phyloP scores from a whole-genome alignment of 306 rosid genomes.

The Ormosia semicastrata region DNA sequence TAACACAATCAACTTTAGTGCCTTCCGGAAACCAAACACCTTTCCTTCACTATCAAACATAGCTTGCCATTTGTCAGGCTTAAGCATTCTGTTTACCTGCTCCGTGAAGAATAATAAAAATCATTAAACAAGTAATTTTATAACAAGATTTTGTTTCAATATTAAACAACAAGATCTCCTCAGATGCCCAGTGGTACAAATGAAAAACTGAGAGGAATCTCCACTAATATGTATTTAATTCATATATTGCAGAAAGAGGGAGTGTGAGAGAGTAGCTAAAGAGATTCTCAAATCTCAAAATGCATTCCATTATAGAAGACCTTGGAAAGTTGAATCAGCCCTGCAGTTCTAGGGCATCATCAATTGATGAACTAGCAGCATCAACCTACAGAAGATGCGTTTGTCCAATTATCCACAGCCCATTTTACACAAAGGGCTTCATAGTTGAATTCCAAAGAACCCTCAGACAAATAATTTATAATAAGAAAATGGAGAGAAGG shows the following conservation, averaged over 20 bases:
- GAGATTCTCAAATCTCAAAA: background rate
- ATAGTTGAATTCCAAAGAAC: background rate
- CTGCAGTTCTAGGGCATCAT: background rate
- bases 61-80: slow-evolving; percentile 86
- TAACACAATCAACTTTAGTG: slow-evolving; percentile 72
- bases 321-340: background rate
- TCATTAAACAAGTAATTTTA: slow-evolving; percentile 12
- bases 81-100: slow-evolving; percentile 86
- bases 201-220: background rate
- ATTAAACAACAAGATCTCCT: slow-evolving; percentile 7
- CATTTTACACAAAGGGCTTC: background rate
- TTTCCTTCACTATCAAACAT: slow-evolving; percentile 82
- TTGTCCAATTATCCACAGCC: background rate
- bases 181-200: background rate
- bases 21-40: slow-evolving; percentile 73
- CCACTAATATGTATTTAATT: background rate
- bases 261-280: background rate
- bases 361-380: slow-evolving; percentile 14
- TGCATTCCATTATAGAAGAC: background rate
- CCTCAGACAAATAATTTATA: background rate
- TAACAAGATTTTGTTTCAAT: background rate
- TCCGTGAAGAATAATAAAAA: slow-evolving; percentile 18
- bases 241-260: background rate
- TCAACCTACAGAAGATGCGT: background rate
- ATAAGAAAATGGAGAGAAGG: background rate